Evolutionary conservation across 176 grass and related monocot genomes (phyloP).

Genomic region (Pontederia crassipes): DNA sequence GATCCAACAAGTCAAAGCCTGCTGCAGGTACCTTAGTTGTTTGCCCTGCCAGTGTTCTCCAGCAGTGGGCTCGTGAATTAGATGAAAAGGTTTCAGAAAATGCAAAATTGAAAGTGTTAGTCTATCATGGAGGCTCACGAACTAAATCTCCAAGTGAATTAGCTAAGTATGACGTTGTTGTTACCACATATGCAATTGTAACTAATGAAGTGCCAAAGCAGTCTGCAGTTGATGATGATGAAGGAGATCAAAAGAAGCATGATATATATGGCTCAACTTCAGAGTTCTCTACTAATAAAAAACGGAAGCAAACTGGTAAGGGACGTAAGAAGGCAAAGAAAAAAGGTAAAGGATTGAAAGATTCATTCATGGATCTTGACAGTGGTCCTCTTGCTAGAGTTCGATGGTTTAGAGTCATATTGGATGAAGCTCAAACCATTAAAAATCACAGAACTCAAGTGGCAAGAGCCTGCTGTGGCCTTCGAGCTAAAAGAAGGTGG

Average conservation of each 20-base stretch:
- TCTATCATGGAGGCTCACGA: slow-evolving; percentile 94
- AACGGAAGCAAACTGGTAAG: slow-evolving; percentile 38
- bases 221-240: slow-evolving; percentile 42
- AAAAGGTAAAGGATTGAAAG: slow-evolving; percentile 63
- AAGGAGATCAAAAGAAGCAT: slow-evolving; percentile 55
- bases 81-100: slow-evolving; percentile 57
- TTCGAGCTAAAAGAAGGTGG: slow-evolving; percentile 95
- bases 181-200: slow-evolving; percentile 95
- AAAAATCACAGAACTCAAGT: slow-evolving; percentile 91
- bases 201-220: slow-evolving; percentile 98
- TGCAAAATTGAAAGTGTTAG: slow-evolving; percentile 70
- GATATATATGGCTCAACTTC: slow-evolving; percentile 37
- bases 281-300: slow-evolving; percentile 55
- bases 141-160: slow-evolving; percentile 77
- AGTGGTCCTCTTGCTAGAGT: slow-evolving; percentile 88
- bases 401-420: slow-evolving; percentile 90
- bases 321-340: slow-evolving; percentile 44
- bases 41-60: slow-evolving; percentile 89
- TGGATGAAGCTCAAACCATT: slow-evolving; percentile 99
- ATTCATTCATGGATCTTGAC: slow-evolving; percentile 39
- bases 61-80: slow-evolving; percentile 84
- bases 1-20: slow-evolving; percentile 40
- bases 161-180: slow-evolving; percentile 83
- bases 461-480: slow-evolving; percentile 77
- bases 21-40: slow-evolving; percentile 93